A percentile compares a stretch with the other conserved stretches of the same genome.
These are phyloP conservation scores for Setaria italica DNA, from an alignment of 202 grass and related monocot genomes.

Conservation along the genomic window DNA sequence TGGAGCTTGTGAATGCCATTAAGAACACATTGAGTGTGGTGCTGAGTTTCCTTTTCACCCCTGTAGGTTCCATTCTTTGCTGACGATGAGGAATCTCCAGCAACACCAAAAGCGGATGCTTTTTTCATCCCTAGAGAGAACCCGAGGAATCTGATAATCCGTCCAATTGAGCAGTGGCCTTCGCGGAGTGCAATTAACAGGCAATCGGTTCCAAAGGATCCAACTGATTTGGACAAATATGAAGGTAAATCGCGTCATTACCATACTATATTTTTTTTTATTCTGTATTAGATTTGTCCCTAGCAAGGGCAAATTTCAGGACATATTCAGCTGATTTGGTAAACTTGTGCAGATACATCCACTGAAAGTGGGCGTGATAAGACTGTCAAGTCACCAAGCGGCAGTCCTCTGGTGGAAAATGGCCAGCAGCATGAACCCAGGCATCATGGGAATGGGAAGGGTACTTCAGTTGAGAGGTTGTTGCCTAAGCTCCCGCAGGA, in stretches of 20 bases:
- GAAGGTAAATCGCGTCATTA: conserved; percentile 49
- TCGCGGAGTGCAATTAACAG: conserved; percentile 40
- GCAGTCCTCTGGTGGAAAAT: too few relatives aligned
- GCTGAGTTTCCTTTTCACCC: conserved; percentile 37
- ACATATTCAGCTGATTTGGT: too few relatives aligned
- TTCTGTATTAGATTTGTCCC: too few relatives aligned
- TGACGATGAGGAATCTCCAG: conserved; percentile 64
- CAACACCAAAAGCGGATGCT: conserved; percentile 86
- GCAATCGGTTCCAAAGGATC: conserved; percentile 37
- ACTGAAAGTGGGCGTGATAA: too few relatives aligned
- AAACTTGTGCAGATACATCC: too few relatives aligned
- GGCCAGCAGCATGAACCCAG: too few relatives aligned
- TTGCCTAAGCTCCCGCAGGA: too few relatives aligned
- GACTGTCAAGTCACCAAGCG: too few relatives aligned
- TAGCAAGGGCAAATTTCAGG: too few relatives aligned
- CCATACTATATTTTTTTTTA: not conserved
- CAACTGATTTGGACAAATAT: conserved; percentile 34
- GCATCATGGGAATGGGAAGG: too few relatives aligned
- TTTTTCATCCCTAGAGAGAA: conserved; percentile 93
- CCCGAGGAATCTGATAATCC: conserved; percentile 71
- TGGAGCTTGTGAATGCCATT: conserved; percentile 14
- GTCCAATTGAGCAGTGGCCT: conserved; percentile 71
- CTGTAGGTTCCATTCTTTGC: conserved; percentile 79
- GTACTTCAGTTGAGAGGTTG: too few relatives aligned
- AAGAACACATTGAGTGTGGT: conserved; percentile 24